Evolutionary conservation across 768 basidiomycete species (phyloP), one percentile per base, ranked within the genome.

Genomic region (Boletus coccyginus): DNA sequence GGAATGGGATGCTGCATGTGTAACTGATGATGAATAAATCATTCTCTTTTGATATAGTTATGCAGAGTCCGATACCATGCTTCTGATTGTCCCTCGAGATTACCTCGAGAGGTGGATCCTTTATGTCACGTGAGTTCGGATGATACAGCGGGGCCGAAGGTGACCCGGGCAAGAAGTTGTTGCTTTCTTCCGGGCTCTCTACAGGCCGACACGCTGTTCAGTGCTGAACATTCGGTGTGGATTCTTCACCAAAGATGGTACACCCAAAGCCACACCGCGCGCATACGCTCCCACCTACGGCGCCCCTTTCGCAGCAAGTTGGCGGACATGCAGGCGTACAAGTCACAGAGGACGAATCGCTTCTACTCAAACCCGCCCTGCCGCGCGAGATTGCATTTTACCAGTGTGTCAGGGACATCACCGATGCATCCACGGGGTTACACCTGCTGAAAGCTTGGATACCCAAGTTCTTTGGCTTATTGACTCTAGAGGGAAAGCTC

Each of bases 241-340:
- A 33, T 48, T 17, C 35, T 32, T 2, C 17, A 0, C 21, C 33
- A n/a, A 12, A 33, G 32, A 57, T 58, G 62, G 42, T 43, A 3
- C 46, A 42, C 36, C 45, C 32, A 21, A 68, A 46, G 32, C 38
- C 39, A 27, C 33, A 29, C 13, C 68, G 60, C 11, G 13, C 60
- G 3, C 62, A 50, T 33, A 69, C 70, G 0, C 57, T 69, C 39
- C 41, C 66, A 4, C 63, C 62, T 1, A 59, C 62, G 17, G 58
- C 61, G 17, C 74, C 78, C 3, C 75, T 87, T 27, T 67, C 69
- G 11, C 73, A 80, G 19, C 89, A 94, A 73, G 92, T 95, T 48
- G 92, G 89, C 19, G 93, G 93, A 0, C 94, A 96, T 65, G 69
- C 81, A 5, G 86, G 87, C 19, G 81, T 95, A n/a, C 76, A 82